Evolutionary conservation across 2,329 filamentous ascomycete genomes (phyloP).

Genomic region (Neophaeococcomyces aloes): DNA sequence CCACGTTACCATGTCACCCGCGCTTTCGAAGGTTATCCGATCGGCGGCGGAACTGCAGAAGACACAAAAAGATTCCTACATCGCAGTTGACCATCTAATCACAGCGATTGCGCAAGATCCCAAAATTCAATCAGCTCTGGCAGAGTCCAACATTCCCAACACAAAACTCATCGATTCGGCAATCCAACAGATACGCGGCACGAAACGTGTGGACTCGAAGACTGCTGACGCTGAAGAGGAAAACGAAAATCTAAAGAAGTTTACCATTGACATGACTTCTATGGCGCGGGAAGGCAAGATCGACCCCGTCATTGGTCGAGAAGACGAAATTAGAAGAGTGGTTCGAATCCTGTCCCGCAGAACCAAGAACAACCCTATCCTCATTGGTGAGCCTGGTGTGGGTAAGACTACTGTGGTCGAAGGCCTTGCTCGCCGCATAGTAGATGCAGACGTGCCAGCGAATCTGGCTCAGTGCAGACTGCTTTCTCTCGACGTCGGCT

Average conservation of each 20-base stretch:
- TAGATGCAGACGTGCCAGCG: conserved; percentile 92
- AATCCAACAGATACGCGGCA: conserved; percentile 84
- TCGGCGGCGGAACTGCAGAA: conserved; percentile 83
- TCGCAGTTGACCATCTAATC: conserved; percentile 92
- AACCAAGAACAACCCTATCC: conserved; percentile 96
- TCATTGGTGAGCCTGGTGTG: conserved; percentile 96
- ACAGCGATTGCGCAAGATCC: conserved; percentile 70
- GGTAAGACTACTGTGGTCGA: conserved; percentile 98
- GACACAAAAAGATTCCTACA: conserved; percentile 92
- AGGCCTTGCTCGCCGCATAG: conserved; percentile 85
- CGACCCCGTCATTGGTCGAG: conserved; percentile 89
- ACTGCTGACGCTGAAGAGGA: conserved; percentile 85
- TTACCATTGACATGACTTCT: conserved; percentile 96
- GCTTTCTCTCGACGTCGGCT: conserved; percentile 88
- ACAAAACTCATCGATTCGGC: conserved; percentile 80
- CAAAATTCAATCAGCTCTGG: conserved; percentile 60
- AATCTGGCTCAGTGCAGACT: conserved; percentile 89
- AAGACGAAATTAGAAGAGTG: conserved; percentile 82
- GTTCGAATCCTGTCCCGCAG: conserved; percentile 86
- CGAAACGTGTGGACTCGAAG: conserved; percentile 87
- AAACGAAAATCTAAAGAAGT: conserved; percentile 92
- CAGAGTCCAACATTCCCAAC: conserved; percentile 84
- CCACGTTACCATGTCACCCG: conserved; percentile 68
- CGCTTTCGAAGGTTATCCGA: conserved; percentile 71
- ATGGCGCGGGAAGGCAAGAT: conserved; percentile 94